Conservation (phyloP, 2,329 filamentous ascomycete species). For the Alternaria sp. region DNA sequence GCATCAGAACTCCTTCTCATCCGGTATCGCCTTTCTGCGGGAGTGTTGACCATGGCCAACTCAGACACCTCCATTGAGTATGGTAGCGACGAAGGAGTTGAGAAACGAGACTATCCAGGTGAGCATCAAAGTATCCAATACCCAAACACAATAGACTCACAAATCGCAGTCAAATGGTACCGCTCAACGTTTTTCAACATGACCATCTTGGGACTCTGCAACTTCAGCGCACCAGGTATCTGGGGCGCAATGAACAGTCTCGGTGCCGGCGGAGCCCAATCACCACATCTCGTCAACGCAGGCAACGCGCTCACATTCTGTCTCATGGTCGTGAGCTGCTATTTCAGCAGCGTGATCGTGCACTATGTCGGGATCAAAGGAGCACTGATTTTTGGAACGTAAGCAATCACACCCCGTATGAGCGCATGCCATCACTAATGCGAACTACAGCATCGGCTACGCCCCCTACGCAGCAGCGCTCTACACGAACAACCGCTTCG, state of each 20-base stretch:
- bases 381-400: conserved; percentile 73
- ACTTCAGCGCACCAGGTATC: conserved; percentile 73
- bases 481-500: conserved; percentile 73
- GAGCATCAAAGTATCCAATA: background rate
- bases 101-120: conserved; percentile 37
- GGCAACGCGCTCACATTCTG: conserved; percentile 75
- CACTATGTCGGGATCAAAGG: conserved; percentile 73
- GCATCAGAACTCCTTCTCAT: background rate
- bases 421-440: background rate
- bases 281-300: conserved; percentile 71
- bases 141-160: background rate
- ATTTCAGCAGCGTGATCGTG: conserved; percentile 68
- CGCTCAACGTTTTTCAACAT: conserved; percentile 76
- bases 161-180: conserved; percentile 66
- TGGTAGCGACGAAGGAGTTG: conserved; percentile 19
- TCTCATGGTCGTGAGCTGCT: conserved; percentile 75
- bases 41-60: conserved; percentile 17
- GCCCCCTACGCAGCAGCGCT: conserved; percentile 74
- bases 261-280: conserved; percentile 70
- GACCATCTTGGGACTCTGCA: conserved; percentile 72
- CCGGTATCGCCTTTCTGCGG: background rate
- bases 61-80: conserved; percentile 24
- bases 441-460: conserved; percentile 62
- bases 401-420: conserved; percentile 23
- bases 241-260: conserved; percentile 76